phyloP scores from a whole-genome alignment of 2,329 filamentous ascomycete species.

The Paracamarosporium sp. region DNA sequence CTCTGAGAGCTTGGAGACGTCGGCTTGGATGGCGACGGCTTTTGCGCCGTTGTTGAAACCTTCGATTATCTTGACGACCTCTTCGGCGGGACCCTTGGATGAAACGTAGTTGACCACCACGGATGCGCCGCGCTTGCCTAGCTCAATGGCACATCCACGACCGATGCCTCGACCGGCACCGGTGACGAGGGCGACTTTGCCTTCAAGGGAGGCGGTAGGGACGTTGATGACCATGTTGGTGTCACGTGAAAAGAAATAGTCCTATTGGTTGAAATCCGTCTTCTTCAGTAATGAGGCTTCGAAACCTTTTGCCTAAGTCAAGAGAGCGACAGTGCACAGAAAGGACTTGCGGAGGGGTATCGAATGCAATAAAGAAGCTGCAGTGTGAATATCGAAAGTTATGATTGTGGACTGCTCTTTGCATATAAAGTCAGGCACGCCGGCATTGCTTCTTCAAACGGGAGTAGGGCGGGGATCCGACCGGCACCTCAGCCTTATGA shows the following conservation, averaged over 20 bases:
- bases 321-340: not conserved
- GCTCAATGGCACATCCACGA: constrained; percentile 69
- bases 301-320: not conserved
- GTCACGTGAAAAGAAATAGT: constrained; percentile 25
- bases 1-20: constrained; percentile 61
- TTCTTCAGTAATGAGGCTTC: not conserved
- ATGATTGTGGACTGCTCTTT: not conserved
- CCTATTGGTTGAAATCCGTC: constrained; percentile 13
- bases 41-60: constrained; percentile 56
- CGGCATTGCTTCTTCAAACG: not conserved
- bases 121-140: constrained; percentile 68
- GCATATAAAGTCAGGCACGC: constrained; percentile 4
- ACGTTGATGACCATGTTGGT: constrained; percentile 51
- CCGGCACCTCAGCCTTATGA: constrained; percentile 12
- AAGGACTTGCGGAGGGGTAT: not conserved
- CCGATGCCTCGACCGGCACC: constrained; percentile 71
- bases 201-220: constrained; percentile 57
- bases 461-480: constrained; percentile 25
- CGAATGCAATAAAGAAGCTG: constrained; percentile 1
- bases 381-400: not conserved
- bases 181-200: constrained; percentile 67
- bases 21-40: constrained; percentile 65
- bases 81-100: constrained; percentile 57
- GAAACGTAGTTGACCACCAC: constrained; percentile 72
- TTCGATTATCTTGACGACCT: constrained; percentile 56